phyloP scores from a whole-genome alignment of 2,329 filamentous ascomycete genomes.

The Cercospora sp. region DNA sequence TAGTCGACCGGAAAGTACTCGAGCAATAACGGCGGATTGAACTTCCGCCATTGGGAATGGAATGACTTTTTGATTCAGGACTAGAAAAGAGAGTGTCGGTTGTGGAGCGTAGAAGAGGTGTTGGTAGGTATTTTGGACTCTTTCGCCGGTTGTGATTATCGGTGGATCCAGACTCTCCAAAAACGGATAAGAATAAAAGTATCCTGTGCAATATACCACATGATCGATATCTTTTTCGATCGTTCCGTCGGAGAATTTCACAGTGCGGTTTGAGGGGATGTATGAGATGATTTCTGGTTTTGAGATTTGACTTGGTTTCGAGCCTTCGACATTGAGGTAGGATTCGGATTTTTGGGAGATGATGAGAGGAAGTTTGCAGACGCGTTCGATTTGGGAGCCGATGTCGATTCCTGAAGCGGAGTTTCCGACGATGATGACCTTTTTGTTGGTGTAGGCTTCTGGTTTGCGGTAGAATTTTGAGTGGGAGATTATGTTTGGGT shows the following conservation, averaged over 20 bases:
- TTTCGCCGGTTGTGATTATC: slow-evolving; percentile 66
- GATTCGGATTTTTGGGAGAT: slow-evolving; percentile 60
- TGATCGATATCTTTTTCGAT: slow-evolving; percentile 70
- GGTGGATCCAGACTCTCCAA: slow-evolving; percentile 47
- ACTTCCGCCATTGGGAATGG: slow-evolving; percentile 80
- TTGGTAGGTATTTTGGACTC: slow-evolving; percentile 72
- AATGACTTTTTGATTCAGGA: slow-evolving; percentile 78
- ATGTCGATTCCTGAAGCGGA: slow-evolving; percentile 84
- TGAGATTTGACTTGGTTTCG: slow-evolving; percentile 57
- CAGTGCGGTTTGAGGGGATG: slow-evolving; percentile 57
- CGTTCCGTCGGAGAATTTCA: slow-evolving; percentile 67
- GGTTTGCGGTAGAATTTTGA: slow-evolving; percentile 78
- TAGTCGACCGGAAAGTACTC: slow-evolving; percentile 73
- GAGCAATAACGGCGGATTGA: slow-evolving; percentile 74
- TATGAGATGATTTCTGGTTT: slow-evolving; percentile 57
- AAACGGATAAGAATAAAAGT: slow-evolving; percentile 64
- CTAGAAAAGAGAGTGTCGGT: slow-evolving; percentile 76
- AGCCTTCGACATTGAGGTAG: slow-evolving; percentile 42
- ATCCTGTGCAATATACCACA: slow-evolving; percentile 86
- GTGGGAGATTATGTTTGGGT: slow-evolving; percentile 47
- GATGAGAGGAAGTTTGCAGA: slow-evolving; percentile 63
- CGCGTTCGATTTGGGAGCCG: slow-evolving; percentile 68
- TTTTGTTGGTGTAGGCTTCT: slow-evolving; percentile 62
- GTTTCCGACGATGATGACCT: slow-evolving; percentile 81
- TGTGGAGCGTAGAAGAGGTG: slow-evolving; percentile 75